Evolutionary conservation across 2,329 filamentous ascomycete species (phyloP).

Genomic region (Stemphylium lycopersici): DNA sequence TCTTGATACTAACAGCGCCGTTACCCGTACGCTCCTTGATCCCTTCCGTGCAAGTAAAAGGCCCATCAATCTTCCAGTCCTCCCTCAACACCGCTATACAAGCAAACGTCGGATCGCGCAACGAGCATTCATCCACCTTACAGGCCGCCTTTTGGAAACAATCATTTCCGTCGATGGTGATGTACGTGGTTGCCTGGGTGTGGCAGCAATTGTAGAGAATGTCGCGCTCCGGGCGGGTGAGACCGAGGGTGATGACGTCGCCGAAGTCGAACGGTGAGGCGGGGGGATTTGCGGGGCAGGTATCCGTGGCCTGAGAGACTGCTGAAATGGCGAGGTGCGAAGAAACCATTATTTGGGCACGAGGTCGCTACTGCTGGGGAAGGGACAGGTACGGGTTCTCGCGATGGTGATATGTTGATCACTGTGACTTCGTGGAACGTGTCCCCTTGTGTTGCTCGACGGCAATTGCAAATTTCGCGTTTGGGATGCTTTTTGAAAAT

Average conservation of each 20-base stretch:
- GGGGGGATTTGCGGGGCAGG: background rate
- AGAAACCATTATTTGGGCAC: too few species aligned
- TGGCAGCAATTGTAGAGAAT: constrained; percentile 1
- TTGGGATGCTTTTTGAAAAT: too few species aligned
- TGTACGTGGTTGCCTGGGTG: background rate
- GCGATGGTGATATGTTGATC: too few species aligned
- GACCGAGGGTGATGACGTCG: constrained; percentile 5
- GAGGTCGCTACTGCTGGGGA: too few species aligned
- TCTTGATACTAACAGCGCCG: too few species aligned
- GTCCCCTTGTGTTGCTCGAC: too few species aligned
- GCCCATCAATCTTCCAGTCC: background rate
- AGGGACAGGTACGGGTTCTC: too few species aligned
- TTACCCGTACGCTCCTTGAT: background rate
- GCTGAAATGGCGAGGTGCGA: too few species aligned
- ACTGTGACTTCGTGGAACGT: too few species aligned
- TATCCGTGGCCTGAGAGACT: background rate
- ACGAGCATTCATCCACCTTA: background rate
- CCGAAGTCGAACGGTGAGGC: background rate
- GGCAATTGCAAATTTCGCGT: too few species aligned
- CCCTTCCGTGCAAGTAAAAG: background rate
- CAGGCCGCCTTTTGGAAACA: background rate
- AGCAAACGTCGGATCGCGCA: background rate
- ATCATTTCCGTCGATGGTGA: background rate
- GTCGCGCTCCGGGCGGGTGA: background rate
- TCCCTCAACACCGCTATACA: background rate